Evolutionary conservation across 176 grass and related monocot species (phyloP).

Genomic region (Urochloa ruziziensis): DNA sequence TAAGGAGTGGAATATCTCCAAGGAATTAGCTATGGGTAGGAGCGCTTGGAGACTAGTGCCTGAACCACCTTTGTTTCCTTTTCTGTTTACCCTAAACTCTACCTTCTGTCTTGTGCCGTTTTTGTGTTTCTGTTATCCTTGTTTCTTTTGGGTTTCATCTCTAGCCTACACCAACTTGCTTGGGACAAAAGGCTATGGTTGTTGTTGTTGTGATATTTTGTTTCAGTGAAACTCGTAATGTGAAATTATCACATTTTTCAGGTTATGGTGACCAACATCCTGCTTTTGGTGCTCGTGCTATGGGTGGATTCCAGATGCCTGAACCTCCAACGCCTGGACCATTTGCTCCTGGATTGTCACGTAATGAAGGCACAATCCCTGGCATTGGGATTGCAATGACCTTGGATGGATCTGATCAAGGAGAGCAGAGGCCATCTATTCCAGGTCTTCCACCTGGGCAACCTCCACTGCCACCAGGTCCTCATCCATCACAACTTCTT

Average conservation of each 20-base stretch:
- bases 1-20: too few relatives aligned
- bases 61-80: too few relatives aligned
- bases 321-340: constrained; percentile 73
- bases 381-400: constrained; percentile 80
- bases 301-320: constrained; percentile 63
- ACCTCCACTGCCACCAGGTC: constrained; percentile 91
- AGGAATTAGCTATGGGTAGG: too few relatives aligned
- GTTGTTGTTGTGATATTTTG: constrained; percentile 24
- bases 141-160: too few relatives aligned
- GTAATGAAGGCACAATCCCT: constrained; percentile 84
- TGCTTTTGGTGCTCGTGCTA: constrained; percentile 47
- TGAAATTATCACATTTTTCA: constrained; percentile 35
- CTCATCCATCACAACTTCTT: constrained; percentile 89
- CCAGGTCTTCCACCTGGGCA: constrained; percentile 72
- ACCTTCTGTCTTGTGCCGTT: too few relatives aligned
- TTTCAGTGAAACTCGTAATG: neutral
- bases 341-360: constrained; percentile 66
- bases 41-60: too few relatives aligned
- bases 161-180: too few relatives aligned
- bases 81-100: too few relatives aligned
- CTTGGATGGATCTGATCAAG: constrained; percentile 68
- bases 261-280: constrained; percentile 90
- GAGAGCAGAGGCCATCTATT: constrained; percentile 56
- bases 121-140: too few relatives aligned
- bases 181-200: too few relatives aligned